Percentiles rank a stretch among this genome's conserved stretches.
Conservation (phyloP, 106 monocot genomes). For the Dioscorea dumetorum region DNA sequence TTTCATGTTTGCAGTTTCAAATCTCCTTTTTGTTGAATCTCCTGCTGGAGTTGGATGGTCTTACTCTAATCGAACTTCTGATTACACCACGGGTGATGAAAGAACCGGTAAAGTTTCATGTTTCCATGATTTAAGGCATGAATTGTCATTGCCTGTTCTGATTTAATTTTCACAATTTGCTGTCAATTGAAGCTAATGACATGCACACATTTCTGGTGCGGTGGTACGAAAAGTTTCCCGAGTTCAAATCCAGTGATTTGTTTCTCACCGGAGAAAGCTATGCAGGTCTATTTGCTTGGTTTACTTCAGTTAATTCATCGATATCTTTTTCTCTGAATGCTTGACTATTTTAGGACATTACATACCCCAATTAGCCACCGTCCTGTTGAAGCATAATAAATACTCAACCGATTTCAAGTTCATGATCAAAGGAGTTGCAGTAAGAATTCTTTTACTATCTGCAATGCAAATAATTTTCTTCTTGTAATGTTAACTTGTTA, state of each 20-base stretch:
- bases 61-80: slow-evolving; percentile 78
- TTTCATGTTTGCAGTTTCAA: slow-evolving; percentile 39
- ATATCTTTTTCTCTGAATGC: neutral
- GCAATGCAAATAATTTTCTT: neutral
- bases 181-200: slow-evolving; percentile 55
- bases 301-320: neutral
- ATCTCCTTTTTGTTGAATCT: slow-evolving; percentile 98
- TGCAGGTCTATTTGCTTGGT: slow-evolving; percentile 45
- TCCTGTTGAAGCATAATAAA: slow-evolving; percentile 67
- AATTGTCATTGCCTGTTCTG: neutral
- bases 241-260: slow-evolving; percentile 57
- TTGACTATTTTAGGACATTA: slow-evolving; percentile 65
- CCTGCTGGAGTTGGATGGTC: slow-evolving; percentile 99
- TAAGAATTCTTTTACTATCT: slow-evolving; percentile 26
- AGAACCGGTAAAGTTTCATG: slow-evolving; percentile 40
- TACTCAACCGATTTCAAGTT: slow-evolving; percentile 75
- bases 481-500: neutral
- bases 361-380: slow-evolving; percentile 81
- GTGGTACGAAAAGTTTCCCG: slow-evolving; percentile 87
- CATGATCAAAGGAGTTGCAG: slow-evolving; percentile 87
- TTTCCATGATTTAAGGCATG: neutral
- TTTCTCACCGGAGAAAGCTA: slow-evolving; percentile 97
- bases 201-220: slow-evolving; percentile 63
- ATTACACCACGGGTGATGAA: slow-evolving; percentile 69
- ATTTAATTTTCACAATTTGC: neutral